A percentile compares a stretch with the other conserved stretches of the same genome.
These are phyloP conservation scores for Ogataea glucozyma DNA, from an alignment of 805 yeast species.

Conservation along the genomic window DNA sequence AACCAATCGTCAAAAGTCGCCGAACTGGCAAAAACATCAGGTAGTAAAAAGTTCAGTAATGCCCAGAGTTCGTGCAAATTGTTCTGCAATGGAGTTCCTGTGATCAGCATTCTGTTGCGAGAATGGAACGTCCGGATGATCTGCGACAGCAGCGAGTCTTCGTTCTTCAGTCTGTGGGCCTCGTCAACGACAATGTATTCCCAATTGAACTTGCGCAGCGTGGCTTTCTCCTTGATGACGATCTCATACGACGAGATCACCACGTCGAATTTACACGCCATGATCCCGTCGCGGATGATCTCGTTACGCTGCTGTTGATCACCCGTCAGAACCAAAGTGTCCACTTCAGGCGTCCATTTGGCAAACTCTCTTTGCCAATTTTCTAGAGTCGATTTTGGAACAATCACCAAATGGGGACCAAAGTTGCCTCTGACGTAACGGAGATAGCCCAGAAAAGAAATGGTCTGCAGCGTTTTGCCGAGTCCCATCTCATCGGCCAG, in stretches of 20 bases:
- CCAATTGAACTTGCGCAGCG: slow-evolving; percentile 69
- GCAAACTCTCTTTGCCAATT: slow-evolving; percentile 80
- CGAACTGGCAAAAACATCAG: slow-evolving; percentile 75
- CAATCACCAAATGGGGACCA: slow-evolving; percentile 77
- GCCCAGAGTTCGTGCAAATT: slow-evolving; percentile 84
- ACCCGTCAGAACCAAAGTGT: slow-evolving; percentile 70
- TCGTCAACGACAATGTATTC: slow-evolving; percentile 78
- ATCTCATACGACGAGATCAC: slow-evolving; percentile 73
- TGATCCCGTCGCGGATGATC: slow-evolving; percentile 49
- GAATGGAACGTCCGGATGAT: slow-evolving; percentile 73
- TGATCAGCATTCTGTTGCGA: slow-evolving; percentile 66
- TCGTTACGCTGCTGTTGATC: slow-evolving; percentile 66
- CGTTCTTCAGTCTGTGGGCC: slow-evolving; percentile 82
- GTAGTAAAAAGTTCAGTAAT: slow-evolving; percentile 68
- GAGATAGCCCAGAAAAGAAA: slow-evolving; percentile 71
- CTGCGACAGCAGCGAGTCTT: slow-evolving; percentile 69
- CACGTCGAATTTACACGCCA: slow-evolving; percentile 70
- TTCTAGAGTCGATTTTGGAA: slow-evolving; percentile 78
- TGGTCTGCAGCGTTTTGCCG: slow-evolving; percentile 80
- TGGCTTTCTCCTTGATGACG: slow-evolving; percentile 70
- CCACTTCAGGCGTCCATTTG: slow-evolving; percentile 79
- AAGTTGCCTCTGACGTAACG: slow-evolving; percentile 57
- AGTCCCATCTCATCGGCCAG: slow-evolving; percentile 87
- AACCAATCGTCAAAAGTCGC: slow-evolving; percentile 80
- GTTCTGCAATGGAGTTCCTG: slow-evolving; percentile 83